phyloP scores from a whole-genome alignment of 768 basidiomycete species.

The Lactarius tabidus region DNA sequence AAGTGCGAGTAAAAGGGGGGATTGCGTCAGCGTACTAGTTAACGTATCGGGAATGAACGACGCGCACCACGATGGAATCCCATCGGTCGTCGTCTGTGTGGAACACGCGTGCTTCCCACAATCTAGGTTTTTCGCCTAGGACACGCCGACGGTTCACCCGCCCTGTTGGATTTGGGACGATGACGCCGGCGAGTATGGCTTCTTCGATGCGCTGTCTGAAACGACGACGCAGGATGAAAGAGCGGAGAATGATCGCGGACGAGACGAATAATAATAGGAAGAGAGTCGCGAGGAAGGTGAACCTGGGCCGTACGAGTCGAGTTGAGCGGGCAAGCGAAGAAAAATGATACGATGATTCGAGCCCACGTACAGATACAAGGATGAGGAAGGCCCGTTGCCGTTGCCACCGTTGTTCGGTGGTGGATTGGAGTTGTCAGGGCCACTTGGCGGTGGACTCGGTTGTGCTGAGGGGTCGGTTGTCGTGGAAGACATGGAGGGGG shows the following conservation, averaged over 20 bases:
- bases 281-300: slow-evolving; percentile 71
- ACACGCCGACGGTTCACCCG: slow-evolving; percentile 36
- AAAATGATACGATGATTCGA: background rate
- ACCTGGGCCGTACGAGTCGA: slow-evolving; percentile 36
- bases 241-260: slow-evolving; percentile 58
- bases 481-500: slow-evolving; percentile 16
- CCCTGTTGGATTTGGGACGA: slow-evolving; percentile 37
- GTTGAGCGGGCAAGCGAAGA: background rate
- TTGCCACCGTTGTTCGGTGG: background rate
- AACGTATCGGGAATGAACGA: background rate
- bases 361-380: slow-evolving; percentile 27
- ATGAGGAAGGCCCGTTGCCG: slow-evolving; percentile 24
- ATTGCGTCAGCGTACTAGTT: background rate
- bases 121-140: slow-evolving; percentile 47
- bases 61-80: slow-evolving; percentile 47
- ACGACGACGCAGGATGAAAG: slow-evolving; percentile 55
- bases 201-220: slow-evolving; percentile 51
- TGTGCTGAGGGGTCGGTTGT: background rate
- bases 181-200: slow-evolving; percentile 48
- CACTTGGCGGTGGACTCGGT: background rate
- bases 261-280: slow-evolving; percentile 64
- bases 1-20: background rate
- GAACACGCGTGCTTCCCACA: slow-evolving; percentile 45
- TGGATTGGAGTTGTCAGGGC: background rate
- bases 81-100: slow-evolving; percentile 35